These are phyloP conservation scores for Echites panduratus DNA, from an alignment of 257 asterid species.

Conservation along the genomic window DNA sequence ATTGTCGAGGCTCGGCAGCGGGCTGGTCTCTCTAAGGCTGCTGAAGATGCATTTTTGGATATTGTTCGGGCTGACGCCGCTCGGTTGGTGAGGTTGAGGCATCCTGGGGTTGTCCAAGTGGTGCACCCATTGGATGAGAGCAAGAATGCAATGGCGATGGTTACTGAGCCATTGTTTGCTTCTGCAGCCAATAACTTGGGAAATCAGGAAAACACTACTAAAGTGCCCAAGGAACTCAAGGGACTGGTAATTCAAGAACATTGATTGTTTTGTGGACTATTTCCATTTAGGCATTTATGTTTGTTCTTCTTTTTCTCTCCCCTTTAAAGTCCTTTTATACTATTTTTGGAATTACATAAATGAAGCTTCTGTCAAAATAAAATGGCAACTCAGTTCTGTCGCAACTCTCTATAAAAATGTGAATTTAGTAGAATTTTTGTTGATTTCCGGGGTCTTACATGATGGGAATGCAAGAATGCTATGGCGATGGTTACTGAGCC, in stretches of 20 bases:
- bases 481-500: conserved; percentile 99
- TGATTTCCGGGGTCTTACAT: not conserved
- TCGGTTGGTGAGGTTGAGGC: conserved; percentile 90
- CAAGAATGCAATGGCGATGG: conserved; percentile 92
- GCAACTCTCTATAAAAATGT: not conserved
- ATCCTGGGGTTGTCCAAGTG: conserved; percentile 97
- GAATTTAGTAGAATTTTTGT: not conserved
- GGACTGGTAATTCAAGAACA: conserved; percentile 56
- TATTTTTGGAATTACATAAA: not conserved
- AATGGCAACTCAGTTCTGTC: not conserved
- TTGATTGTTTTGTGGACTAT: conserved; percentile 1
- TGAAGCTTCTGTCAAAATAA: not conserved
- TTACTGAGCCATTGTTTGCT: conserved; percentile 91
- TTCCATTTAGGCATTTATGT: not conserved
- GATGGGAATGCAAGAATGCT: conserved; percentile 48
- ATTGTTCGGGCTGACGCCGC: conserved; percentile 85
- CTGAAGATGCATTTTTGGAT: conserved; percentile 84
- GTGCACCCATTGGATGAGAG: conserved; percentile 94
- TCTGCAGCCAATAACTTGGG: conserved; percentile 87
- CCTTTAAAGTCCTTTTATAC: not conserved
- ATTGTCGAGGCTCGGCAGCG: conserved; percentile 70
- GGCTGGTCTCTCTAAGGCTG: conserved; percentile 81
- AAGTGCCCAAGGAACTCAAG: conserved; percentile 88
- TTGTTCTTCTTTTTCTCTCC: not conserved
- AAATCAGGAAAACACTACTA: conserved; percentile 59